Evolutionary conservation across 169 alveolate species (phyloP), one percentile per base, ranked within the genome.

Genomic region (Eimeria mitis): DNA sequence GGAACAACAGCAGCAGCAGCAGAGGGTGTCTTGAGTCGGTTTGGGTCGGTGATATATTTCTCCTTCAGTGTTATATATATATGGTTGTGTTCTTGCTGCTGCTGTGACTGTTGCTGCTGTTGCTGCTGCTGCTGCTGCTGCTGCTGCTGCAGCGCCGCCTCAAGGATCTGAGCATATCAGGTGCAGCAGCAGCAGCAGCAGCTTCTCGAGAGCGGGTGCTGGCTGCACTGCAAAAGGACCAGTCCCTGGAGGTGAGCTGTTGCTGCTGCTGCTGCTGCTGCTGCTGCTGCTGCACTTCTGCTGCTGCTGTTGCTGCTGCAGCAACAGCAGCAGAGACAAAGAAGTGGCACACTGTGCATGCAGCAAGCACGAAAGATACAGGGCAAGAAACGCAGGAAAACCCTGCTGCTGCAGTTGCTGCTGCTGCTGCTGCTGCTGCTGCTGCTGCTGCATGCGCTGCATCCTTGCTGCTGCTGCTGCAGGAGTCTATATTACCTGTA

Each of bases 401-500:
- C n/a, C n/a, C n/a, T n/a, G 59, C 59, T 13, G 75, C 75, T 19
- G 75, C 75, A 65, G 75, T n/a, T 16, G 25, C 75, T 23, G 28
- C 88, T 78, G 65, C 87, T 40, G 79, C 47, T 70, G 47, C 65
- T 16, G 65, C 65, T 56, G 65, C 65, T 56, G 65, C 65, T 56
- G 65, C 65, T 56, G 28, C 16, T 49, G 56, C 56, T 49, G 56
- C 56, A 49, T 49, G 16, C 56, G 56, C 85, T 75, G 85, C 14
- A 25, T 75, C 85, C 14, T 40, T n/a, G 31, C 16, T 11, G 42
- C 37, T 52, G 31, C 44, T 79, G 47, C 70, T 79, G 23, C 89
- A 79, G 89, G 70, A 79, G 44, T 28, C 89, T 7, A n/a, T 79
- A 11, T 52, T 79, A 16, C 89, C 89, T 21, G 89, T 79, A 70